Conservation (phyloP, 169 alveolate species). For the Cyclospora cayetanensis region DNA sequence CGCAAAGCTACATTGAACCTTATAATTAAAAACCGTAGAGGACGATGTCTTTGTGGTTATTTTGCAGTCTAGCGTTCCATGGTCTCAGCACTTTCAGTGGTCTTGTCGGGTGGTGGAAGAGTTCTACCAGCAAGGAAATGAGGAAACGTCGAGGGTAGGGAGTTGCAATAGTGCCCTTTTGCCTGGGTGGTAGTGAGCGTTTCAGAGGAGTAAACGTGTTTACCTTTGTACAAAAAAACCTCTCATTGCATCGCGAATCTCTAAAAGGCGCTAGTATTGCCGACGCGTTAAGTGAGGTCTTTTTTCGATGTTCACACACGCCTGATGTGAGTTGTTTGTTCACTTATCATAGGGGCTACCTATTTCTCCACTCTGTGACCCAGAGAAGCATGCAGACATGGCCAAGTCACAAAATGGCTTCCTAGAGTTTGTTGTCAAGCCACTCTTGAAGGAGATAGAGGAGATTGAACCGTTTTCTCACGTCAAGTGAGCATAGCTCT, state of each 20-base stretch:
- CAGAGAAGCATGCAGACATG: slow-evolving; percentile 85
- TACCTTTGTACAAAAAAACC: too few species aligned
- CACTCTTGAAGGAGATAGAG: slow-evolving; percentile 74
- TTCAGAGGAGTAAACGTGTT: too few species aligned
- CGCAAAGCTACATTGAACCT: too few species aligned
- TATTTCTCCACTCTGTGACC: slow-evolving; percentile 90
- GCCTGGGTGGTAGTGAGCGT: too few species aligned
- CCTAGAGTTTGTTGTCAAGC: slow-evolving; percentile 83
- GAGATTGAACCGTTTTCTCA: slow-evolving; percentile 30
- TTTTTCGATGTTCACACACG: too few species aligned
- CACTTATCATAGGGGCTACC: slow-evolving; percentile 82
- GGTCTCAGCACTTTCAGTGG: slow-evolving; percentile 52
- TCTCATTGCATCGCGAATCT: too few species aligned
- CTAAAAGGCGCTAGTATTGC: too few species aligned
- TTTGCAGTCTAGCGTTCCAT: slow-evolving; percentile 9
- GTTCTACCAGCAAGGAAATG: slow-evolving; percentile 61
- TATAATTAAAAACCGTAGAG: too few species aligned
- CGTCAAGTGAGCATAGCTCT: neutral
- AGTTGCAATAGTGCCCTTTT: too few species aligned
- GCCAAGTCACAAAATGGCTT: slow-evolving; percentile 88
- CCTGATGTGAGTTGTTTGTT: too few species aligned
- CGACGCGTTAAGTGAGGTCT: too few species aligned
- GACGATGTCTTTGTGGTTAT: too few species aligned
- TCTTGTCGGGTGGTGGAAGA: slow-evolving; percentile 66
- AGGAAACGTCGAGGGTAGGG: slow-evolving; percentile 21